Evolutionary conservation across 441 rosid species (phyloP).

Genomic region (Hura crepitans): DNA sequence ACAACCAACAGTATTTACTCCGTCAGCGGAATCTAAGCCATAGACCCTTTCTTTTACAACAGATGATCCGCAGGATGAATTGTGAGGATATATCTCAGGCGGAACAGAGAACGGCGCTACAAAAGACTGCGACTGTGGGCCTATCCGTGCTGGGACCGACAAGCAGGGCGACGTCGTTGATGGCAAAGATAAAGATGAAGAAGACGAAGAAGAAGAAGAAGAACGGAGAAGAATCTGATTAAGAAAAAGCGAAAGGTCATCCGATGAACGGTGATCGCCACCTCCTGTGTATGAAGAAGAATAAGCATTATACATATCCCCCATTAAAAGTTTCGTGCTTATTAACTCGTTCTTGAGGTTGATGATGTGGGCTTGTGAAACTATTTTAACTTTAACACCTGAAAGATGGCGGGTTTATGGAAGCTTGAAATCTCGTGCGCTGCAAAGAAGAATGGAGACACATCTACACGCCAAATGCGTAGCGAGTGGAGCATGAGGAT

Average conservation of each 20-base stretch:
- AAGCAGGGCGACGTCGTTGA: constrained; percentile 6
- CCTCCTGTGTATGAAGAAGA: constrained; percentile 23
- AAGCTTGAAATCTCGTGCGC: not conserved
- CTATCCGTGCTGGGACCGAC: not conserved
- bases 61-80: constrained; percentile 7
- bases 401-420: constrained; percentile 5
- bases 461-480: constrained; percentile 6
- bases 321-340: no score
- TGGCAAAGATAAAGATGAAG: constrained; percentile 35
- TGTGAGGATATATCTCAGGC: not conserved
- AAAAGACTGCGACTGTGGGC: constrained; percentile 27
- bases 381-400: not conserved
- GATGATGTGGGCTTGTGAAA: no score
- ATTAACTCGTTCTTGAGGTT: constrained; percentile 14
- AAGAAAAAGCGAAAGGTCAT: constrained; percentile 60
- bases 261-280: constrained; percentile 32
- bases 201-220: constrained; percentile 33
- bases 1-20: constrained; percentile 23
- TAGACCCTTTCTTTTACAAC: constrained; percentile 23
- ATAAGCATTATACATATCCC: constrained; percentile 28
- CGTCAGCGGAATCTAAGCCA: constrained; percentile 22
- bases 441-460: not conserved
- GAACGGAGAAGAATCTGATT: constrained; percentile 53
- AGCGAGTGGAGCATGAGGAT: not conserved
- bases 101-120: constrained; percentile 1